These are phyloP conservation scores for Leucaena leucocephala DNA, from an alignment of 306 rosid species.

Conservation along the genomic window DNA sequence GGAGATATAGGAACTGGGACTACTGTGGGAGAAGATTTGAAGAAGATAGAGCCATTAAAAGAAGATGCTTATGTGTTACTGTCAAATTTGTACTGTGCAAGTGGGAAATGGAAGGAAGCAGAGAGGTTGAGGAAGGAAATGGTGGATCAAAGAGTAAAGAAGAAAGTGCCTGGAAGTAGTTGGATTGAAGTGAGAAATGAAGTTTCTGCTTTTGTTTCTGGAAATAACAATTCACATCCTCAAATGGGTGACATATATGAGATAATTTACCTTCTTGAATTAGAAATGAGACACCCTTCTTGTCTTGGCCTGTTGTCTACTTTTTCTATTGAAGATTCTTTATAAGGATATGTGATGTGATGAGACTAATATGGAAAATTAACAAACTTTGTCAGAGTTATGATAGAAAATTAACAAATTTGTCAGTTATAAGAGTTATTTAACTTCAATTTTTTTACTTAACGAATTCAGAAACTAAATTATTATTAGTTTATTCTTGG, in stretches of 20 bases:
- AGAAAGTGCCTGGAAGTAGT: slow-evolving; percentile 86
- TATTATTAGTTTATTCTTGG: neutral
- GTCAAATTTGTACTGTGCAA: slow-evolving; percentile 70
- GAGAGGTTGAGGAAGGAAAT: slow-evolving; percentile 70
- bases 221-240: slow-evolving; percentile 55
- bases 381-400: neutral
- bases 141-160: slow-evolving; percentile 71
- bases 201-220: slow-evolving; percentile 71
- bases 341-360: neutral
- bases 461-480: neutral
- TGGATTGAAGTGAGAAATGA: slow-evolving; percentile 76
- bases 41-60: slow-evolving; percentile 53
- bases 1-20: slow-evolving; percentile 53
- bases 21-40: slow-evolving; percentile 54
- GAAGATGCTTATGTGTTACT: slow-evolving; percentile 68
- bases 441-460: no score
- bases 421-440: neutral
- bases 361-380: neutral
- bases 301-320: slow-evolving; percentile 35
- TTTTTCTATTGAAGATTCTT: neutral
- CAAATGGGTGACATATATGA: slow-evolving; percentile 38
- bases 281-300: slow-evolving; percentile 62
- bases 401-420: neutral
- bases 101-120: slow-evolving; percentile 82
- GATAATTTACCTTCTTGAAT: slow-evolving; percentile 51